Base-by-base conservation (phyloP, 306 rosid genomes). In the Canavalia gladiata region DNA sequence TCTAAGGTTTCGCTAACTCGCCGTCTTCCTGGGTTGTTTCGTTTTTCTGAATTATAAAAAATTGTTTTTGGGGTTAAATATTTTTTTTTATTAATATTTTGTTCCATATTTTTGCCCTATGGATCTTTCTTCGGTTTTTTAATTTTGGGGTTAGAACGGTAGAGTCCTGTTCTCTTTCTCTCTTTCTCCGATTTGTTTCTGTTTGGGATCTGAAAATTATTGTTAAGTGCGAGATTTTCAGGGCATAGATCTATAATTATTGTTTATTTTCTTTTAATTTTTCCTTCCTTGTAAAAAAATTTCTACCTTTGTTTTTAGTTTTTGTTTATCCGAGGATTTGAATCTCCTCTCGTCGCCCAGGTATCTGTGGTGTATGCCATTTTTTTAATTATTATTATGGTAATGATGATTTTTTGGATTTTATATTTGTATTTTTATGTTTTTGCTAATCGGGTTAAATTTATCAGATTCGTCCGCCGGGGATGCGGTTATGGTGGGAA, bases 391-490 rank as follows among this genome's bases (percentile, higher is more conserved):
- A 1, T 37, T 41, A 33, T 45, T 60, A 49, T 33, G 34, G 63
- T 57, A 18, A 33, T 73, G 0, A 50, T 18, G 13, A 35, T 12
- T 25, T 39, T 33, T 3, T 4, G 8, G 42, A 47, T 57, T 52
- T 4, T 31, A 8, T 50, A 41, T 42, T 77, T 9, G 5, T 29
- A 4, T 11, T 18, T 11, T 58, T 37, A 10, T 18, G 68, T 65
- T 57, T 7, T 54, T 2, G 37, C 46, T 62, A 47, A 64, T 42
- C 47, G 10, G 60, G 3, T 50, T 69, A 6, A 51, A 31, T 6
- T 18, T 78, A 57, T 62, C 86, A 95, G 95, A 84, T 85, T 82
- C 83, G 41, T 54, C 76, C 9, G 43, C 69, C 2, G 68, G 69
- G n/a, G 84, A 77, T 54, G 30, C 70, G n/a, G 5, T 34, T 45